Evolutionary conservation across 441 rosid genomes (phyloP).

Genomic region (Metrosideros polymorpha): DNA sequence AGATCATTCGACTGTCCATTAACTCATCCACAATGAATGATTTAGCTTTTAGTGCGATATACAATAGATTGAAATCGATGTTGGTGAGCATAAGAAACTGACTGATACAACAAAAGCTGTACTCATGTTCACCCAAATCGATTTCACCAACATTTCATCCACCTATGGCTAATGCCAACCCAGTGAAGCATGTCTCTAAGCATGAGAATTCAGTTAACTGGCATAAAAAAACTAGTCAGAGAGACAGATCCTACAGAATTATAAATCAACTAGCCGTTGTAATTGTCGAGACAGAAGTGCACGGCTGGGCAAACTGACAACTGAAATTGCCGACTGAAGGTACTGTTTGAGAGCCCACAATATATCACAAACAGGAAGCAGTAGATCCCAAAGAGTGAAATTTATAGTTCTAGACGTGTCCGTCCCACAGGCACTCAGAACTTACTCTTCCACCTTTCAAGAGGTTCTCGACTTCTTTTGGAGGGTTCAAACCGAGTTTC

Average conservation of each 20-base stretch:
- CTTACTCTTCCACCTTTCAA: conserved; percentile 26
- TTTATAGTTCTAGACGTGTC: conserved; percentile 18
- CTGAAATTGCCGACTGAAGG: background rate
- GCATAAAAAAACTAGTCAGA: background rate
- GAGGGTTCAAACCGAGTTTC: conserved; percentile 49
- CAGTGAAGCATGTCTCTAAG: background rate
- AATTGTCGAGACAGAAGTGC: background rate
- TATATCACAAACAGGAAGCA: background rate
- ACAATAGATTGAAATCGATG: background rate
- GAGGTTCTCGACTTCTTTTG: conserved; percentile 26
- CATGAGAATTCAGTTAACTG: background rate
- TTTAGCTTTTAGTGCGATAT: too few species aligned
- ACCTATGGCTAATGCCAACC: background rate
- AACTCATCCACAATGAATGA: too few species aligned
- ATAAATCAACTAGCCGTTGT: background rate
- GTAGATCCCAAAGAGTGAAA: background rate
- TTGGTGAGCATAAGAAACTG: accelerated
- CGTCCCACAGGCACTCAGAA: conserved; percentile 47
- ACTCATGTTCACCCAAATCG: background rate
- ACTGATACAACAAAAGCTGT: accelerated
- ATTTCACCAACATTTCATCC: background rate
- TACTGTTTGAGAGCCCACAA: background rate
- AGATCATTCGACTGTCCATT: too few species aligned
- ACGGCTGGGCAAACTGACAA: background rate
- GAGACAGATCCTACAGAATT: background rate